Conservation (phyloP, 768 basidiomycete species). For the Chalciporus sphaerocephalus region DNA sequence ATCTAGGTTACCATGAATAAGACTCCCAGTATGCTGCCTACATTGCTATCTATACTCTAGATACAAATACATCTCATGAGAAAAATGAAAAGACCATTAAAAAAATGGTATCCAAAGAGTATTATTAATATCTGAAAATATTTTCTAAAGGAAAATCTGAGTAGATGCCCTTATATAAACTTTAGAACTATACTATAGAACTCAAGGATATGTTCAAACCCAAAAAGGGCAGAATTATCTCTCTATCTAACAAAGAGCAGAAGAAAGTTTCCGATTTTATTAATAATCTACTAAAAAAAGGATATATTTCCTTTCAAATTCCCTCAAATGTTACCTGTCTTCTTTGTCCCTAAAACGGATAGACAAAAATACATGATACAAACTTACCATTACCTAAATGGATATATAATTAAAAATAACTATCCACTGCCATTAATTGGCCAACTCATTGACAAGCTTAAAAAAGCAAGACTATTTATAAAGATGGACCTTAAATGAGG, state of each 20-base stretch:
- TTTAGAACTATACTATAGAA: neutral
- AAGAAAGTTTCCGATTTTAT: neutral
- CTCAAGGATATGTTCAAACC: no score
- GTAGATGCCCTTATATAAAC: neutral
- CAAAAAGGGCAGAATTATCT: neutral
- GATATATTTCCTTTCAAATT: no score
- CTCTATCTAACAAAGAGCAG: neutral
- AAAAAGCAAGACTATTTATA: neutral
- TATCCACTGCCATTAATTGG: no score
- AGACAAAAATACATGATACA: neutral
- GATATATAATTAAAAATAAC: no score
- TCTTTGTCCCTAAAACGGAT: neutral
- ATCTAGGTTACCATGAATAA: no score
- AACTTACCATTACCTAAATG: neutral
- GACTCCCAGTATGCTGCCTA: no score
- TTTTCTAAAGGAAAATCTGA: neutral
- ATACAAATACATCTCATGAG: no score
- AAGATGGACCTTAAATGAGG: neutral
- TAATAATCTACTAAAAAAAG: neutral
- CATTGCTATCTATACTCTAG: no score
- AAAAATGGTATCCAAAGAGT: neutral
- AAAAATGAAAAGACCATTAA: neutral
- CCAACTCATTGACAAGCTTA: no score
- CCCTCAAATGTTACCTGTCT: no score
- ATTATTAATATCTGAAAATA: neutral